These are phyloP conservation scores for Dactylellina sp. DNA, from an alignment of 2,329 filamentous ascomycete species.

Conservation along the genomic window DNA sequence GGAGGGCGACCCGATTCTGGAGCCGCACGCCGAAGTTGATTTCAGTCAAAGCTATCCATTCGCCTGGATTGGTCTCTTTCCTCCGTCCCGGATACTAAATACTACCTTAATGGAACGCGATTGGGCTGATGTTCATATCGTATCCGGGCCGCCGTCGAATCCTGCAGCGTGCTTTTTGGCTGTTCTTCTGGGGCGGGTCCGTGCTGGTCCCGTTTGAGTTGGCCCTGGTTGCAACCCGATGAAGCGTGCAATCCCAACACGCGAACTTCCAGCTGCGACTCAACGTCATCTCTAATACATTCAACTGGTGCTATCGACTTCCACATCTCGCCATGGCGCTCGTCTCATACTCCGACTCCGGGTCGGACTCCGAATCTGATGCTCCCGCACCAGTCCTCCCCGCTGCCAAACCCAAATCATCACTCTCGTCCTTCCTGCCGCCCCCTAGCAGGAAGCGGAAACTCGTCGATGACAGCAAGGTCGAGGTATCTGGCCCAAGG, in stretches of 20 bases:
- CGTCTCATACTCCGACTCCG: constrained; percentile 56
- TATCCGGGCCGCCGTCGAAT: no score
- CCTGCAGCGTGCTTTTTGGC: no score
- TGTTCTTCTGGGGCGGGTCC: no score
- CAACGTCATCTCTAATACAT: constrained; percentile 1
- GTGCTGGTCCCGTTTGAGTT: no score
- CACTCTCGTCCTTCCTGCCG: constrained; percentile 44
- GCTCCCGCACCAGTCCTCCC: constrained; percentile 27
- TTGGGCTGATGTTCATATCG: no score
- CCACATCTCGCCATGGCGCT: constrained; percentile 35
- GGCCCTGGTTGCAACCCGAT: no score
- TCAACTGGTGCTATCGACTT: neutral
- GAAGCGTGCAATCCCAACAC: no score
- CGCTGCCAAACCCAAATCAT: constrained; percentile 43
- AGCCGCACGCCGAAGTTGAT: neutral
- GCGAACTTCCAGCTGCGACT: neutral
- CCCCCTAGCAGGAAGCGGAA: constrained; percentile 58
- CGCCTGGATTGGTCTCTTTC: no score
- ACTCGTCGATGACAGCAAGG: constrained; percentile 38
- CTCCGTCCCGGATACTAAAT: no score
- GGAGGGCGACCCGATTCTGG: constrained; percentile 21
- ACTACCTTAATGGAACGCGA: no score
- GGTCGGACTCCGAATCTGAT: constrained; percentile 44
- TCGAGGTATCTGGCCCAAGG: constrained; percentile 51
- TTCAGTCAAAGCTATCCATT: no score